These are phyloP conservation scores for Penicillium lividum DNA, from an alignment of 495 filamentous ascomycete species.

Conservation along the genomic window DNA sequence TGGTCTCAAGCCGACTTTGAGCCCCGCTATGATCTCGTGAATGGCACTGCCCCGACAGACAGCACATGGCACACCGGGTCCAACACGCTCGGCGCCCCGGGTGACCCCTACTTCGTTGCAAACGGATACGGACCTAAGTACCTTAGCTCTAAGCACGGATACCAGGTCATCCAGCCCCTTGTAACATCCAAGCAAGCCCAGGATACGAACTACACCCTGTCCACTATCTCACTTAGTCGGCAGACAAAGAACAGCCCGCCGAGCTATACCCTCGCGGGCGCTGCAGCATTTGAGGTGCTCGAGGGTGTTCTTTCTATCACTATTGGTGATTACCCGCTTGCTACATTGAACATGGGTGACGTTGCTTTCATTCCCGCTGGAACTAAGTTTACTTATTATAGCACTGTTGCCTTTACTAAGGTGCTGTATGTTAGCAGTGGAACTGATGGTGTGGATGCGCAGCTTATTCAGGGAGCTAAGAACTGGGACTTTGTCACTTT, in stretches of 20 bases:
- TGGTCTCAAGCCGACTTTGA: slow-evolving; percentile 39
- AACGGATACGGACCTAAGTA: slow-evolving; percentile 45
- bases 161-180: slow-evolving; percentile 46
- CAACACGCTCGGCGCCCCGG: slow-evolving; percentile 29
- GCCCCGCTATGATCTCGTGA: slow-evolving; percentile 36
- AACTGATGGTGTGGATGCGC: slow-evolving; percentile 33
- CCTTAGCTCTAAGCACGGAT: slow-evolving; percentile 35
- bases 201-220: slow-evolving; percentile 39
- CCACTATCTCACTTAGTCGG: slow-evolving; percentile 35
- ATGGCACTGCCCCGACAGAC: slow-evolving; percentile 34
- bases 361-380: slow-evolving; percentile 39
- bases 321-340: slow-evolving; percentile 35
- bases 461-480: slow-evolving; percentile 24
- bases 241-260: slow-evolving; percentile 20
- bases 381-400: slow-evolving; percentile 35
- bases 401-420: slow-evolving; percentile 37
- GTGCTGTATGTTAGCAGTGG: slow-evolving; percentile 41
- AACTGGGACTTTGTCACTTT: slow-evolving; percentile 28
- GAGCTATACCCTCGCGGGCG: slow-evolving; percentile 22
- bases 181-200: slow-evolving; percentile 33
- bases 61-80: slow-evolving; percentile 35
- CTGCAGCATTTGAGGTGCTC: slow-evolving; percentile 42
- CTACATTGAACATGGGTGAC: slow-evolving; percentile 34
- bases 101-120: slow-evolving; percentile 41
- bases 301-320: slow-evolving; percentile 38